Evolutionary conservation across 129 eudicot species (phyloP).

Genomic region (Helichrysum umbraculigerum): DNA sequence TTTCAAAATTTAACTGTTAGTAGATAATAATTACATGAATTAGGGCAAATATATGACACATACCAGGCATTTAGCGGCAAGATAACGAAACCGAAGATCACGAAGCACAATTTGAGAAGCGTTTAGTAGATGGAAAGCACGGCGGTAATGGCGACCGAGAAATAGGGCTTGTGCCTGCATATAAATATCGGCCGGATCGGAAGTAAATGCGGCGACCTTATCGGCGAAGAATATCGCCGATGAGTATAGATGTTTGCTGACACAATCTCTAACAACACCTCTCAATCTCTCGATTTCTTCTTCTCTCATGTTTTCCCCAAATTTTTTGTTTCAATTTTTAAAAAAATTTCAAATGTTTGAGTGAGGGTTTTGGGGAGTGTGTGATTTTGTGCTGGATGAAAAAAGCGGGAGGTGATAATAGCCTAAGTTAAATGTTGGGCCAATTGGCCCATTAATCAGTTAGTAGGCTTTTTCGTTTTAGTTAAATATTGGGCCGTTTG

Average conservation of each 20-base stretch:
- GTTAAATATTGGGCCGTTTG: not conserved
- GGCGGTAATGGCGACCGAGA: constrained; percentile 97
- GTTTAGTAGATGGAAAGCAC: constrained; percentile 91
- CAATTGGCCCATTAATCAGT: not conserved
- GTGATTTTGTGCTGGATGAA: constrained; percentile 2
- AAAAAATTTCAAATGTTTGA: constrained; percentile 4
- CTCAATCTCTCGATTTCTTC: constrained; percentile 84
- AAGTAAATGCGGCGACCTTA: constrained; percentile 91
- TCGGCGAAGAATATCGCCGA: constrained; percentile 99
- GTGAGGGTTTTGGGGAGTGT: constrained; percentile 16
- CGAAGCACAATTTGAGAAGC: constrained; percentile 86
- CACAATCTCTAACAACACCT: constrained; percentile 88
- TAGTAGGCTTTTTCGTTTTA: not conserved
- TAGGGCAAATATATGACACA: constrained; percentile 8
- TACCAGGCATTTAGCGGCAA: constrained; percentile 93
- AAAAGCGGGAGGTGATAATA: constrained; percentile 40
- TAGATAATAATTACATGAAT: not conserved
- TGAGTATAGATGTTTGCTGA: constrained; percentile 91
- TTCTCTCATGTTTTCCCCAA: constrained; percentile 54
- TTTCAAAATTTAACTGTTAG: not conserved
- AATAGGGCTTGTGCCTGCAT: constrained; percentile 98
- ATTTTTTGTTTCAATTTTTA: not conserved
- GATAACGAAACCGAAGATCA: constrained; percentile 91
- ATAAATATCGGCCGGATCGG: constrained; percentile 91
- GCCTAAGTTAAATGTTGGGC: not conserved